Evolutionary conservation across 805 yeast species (phyloP).

Genomic region (Candida gorgasii): DNA sequence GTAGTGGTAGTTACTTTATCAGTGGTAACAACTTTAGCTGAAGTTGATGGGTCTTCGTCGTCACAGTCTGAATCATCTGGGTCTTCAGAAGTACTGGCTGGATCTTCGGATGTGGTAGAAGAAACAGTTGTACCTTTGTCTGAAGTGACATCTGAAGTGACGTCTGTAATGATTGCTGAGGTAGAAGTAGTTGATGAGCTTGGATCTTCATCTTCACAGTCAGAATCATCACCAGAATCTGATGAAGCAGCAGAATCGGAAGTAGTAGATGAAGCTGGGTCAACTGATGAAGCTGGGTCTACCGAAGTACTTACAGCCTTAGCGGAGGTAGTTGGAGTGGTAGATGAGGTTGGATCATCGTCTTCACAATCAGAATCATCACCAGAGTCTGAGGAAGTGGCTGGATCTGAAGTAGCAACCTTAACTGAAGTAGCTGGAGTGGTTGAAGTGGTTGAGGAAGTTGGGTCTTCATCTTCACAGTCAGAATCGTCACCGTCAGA

Average conservation of each 20-base stretch:
- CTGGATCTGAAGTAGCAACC: slow-evolving; percentile 1
- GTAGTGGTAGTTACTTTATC: slow-evolving; percentile 4
- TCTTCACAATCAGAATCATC: slow-evolving; percentile 18
- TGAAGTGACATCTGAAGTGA: no score
- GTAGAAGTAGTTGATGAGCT: background rate
- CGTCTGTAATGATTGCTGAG: no score
- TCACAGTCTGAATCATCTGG: slow-evolving; percentile 13
- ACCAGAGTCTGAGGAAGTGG: slow-evolving; percentile 10
- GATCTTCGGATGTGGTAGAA: background rate
- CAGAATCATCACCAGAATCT: slow-evolving; percentile 19
- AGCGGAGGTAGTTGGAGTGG: no score
- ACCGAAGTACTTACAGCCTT: background rate
- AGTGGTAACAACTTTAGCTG: background rate
- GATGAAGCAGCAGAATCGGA: slow-evolving; percentile 2
- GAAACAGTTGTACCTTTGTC: background rate
- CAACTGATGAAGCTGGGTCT: background rate
- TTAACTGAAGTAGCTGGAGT: background rate
- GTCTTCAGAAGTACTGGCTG: slow-evolving; percentile 5
- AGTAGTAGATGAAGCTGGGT: slow-evolving; percentile 5
- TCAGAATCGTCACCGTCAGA: slow-evolving; percentile 21
- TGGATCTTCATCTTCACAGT: slow-evolving; percentile 9
- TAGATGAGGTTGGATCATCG: slow-evolving; percentile 9
- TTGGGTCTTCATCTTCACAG: slow-evolving; percentile 12
- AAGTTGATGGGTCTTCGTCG: slow-evolving; percentile 3
- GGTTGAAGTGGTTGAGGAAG: no score